Percentiles rank a stretch among this genome's conserved stretches.
phyloP scores from a whole-genome alignment of 2,329 filamentous ascomycete genomes.

The Rutstroemia sp. region DNA sequence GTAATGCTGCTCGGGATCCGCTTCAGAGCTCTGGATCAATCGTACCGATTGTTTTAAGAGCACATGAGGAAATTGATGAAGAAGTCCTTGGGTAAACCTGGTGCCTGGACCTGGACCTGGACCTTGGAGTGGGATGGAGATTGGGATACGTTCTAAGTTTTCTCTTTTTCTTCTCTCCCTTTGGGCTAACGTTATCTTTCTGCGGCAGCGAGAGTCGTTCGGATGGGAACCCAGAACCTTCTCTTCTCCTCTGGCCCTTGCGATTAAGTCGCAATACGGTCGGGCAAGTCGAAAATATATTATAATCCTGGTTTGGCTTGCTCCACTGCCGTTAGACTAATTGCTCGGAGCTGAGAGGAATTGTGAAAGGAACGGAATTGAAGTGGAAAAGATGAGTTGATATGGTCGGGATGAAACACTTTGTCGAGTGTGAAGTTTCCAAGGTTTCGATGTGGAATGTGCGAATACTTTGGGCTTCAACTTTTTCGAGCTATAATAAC shows the following conservation, averaged over 20 bases:
- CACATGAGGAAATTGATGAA: not conserved
- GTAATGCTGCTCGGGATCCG: not conserved
- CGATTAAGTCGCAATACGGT: not conserved
- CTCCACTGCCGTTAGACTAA: not conserved
- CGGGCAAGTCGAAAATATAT: not conserved
- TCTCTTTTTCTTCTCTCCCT: too few species aligned
- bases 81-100: not conserved
- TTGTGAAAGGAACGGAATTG: not conserved
- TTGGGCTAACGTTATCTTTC: not conserved
- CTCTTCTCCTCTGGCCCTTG: not conserved
- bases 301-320: not conserved
- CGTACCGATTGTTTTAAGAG: not conserved
- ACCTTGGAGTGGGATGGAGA: too few species aligned
- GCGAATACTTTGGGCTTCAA: too few species aligned
- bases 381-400: too few species aligned
- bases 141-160: too few species aligned
- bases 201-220: not conserved
- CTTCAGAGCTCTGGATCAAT: not conserved
- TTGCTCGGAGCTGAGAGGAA: not conserved
- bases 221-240: not conserved
- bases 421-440: not conserved
- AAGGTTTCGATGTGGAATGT: conserved; percentile 3
- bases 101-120: too few species aligned
- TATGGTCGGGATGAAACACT: not conserved
- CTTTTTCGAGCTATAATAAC: too few species aligned